phyloP scores from a whole-genome alignment of 148 eudicot species.

The Chenopodium suecicum region DNA sequence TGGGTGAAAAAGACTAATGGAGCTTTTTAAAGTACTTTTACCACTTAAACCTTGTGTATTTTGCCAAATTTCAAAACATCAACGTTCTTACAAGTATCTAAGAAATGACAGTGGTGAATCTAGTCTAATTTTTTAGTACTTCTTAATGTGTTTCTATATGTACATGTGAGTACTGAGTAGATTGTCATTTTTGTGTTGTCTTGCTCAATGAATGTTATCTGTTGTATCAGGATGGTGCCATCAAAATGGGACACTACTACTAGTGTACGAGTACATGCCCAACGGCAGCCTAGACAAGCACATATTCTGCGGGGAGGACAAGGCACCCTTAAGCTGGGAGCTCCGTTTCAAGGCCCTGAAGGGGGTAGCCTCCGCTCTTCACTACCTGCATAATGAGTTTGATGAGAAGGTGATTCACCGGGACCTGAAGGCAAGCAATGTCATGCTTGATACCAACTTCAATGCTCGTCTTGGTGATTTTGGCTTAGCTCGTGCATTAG shows the following conservation, averaged over 20 bases:
- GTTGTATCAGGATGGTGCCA: conserved; percentile 79
- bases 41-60: too few relatives aligned
- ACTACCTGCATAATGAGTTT: conserved; percentile 67
- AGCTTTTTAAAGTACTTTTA: too few relatives aligned
- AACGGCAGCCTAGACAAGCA: conserved; percentile 81
- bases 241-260: conserved; percentile 58
- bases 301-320: conserved; percentile 35
- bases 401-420: conserved; percentile 79
- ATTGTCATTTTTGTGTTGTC: not conserved
- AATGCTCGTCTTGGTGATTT: conserved; percentile 88
- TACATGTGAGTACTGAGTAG: not conserved
- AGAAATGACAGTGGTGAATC: not conserved
- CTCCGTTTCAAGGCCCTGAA: conserved; percentile 46
- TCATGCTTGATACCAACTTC: conserved; percentile 74
- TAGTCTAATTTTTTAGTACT: not conserved
- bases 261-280: conserved; percentile 86
- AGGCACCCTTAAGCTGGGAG: conserved; percentile 38
- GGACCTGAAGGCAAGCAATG: conserved; percentile 84
- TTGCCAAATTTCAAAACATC: too few relatives aligned
- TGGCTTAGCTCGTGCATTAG: conserved; percentile 81
- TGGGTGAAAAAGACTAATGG: too few relatives aligned
- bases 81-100: too few relatives aligned
- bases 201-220: conserved; percentile 4
- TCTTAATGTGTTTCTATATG: not conserved
- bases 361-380: conserved; percentile 53